Conservation (phyloP, 371 early-diverging fungal genomes). For the Parasitella parasitica region DNA sequence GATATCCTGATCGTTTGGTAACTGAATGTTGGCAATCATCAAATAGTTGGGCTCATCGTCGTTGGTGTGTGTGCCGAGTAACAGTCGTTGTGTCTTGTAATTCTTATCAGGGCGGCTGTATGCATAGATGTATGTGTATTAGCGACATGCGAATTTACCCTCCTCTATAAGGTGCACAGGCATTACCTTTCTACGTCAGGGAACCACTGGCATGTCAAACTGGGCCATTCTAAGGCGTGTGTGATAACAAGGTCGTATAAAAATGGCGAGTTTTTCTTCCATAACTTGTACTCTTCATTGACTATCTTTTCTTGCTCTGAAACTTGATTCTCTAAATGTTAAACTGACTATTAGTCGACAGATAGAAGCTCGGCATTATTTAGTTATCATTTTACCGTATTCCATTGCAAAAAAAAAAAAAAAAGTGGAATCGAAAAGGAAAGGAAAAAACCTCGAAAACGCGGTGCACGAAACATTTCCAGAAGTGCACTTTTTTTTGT, state of each 20-base stretch:
- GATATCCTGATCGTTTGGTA: slow-evolving; percentile 76
- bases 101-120: slow-evolving; percentile 84
- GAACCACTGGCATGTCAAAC: slow-evolving; percentile 98
- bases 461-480: neutral
- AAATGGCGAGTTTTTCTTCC: slow-evolving; percentile 99
- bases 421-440: neutral
- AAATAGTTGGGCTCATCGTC: slow-evolving; percentile 96
- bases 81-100: slow-evolving; percentile 82
- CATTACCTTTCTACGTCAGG: slow-evolving; percentile 91
- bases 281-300: slow-evolving; percentile 95
- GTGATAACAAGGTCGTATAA: slow-evolving; percentile 98
- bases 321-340: neutral
- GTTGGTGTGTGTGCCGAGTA: slow-evolving; percentile 97
- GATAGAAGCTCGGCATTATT: no score
- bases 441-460: neutral
- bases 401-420: neutral
- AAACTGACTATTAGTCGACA: no score
- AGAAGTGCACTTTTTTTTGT: no score
- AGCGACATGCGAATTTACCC: no score
- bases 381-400: neutral
- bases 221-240: slow-evolving; percentile 98
- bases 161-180: neutral
- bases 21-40: slow-evolving; percentile 88
- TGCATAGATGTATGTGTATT: neutral
- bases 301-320: slow-evolving; percentile 72